Evolutionary conservation across 345 rosid species (phyloP).

Genomic region (Murraya paniculata): DNA sequence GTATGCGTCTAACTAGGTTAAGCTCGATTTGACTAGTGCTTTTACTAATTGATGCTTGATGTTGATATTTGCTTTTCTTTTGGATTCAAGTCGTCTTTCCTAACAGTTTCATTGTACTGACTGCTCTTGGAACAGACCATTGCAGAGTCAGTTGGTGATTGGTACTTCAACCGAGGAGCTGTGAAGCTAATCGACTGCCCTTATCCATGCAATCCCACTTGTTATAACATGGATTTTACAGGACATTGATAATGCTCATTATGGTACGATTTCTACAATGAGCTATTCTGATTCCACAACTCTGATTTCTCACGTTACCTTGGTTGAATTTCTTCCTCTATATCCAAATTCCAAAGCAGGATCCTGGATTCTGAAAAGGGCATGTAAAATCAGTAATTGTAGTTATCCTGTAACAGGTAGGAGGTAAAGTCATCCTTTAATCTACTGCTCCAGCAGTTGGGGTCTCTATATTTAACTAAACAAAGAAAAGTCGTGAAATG

Average conservation of each 20-base stretch:
- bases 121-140: conserved; percentile 53
- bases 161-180: conserved; percentile 64
- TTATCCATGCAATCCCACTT: conserved; percentile 87
- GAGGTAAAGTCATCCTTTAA: not conserved
- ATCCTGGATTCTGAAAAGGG: not conserved
- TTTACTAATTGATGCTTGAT: not conserved
- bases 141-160: conserved; percentile 83
- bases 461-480: not conserved
- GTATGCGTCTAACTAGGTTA: not conserved
- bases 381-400: not conserved
- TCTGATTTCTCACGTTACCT: not conserved
- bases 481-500: not conserved
- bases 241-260: conserved; percentile 17
- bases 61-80: not conserved
- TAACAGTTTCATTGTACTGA: not conserved
- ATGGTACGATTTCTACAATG: not conserved
- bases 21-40: not conserved
- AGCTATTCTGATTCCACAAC: not conserved
- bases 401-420: not conserved
- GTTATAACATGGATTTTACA: conserved; percentile 61
- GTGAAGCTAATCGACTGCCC: conserved; percentile 79
- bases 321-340: not conserved
- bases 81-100: not conserved
- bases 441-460: not conserved
- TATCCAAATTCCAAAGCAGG: not conserved